These are phyloP conservation scores for Vitis riparia DNA, from an alignment of 164 flowering plant species.

Conservation along the genomic window DNA sequence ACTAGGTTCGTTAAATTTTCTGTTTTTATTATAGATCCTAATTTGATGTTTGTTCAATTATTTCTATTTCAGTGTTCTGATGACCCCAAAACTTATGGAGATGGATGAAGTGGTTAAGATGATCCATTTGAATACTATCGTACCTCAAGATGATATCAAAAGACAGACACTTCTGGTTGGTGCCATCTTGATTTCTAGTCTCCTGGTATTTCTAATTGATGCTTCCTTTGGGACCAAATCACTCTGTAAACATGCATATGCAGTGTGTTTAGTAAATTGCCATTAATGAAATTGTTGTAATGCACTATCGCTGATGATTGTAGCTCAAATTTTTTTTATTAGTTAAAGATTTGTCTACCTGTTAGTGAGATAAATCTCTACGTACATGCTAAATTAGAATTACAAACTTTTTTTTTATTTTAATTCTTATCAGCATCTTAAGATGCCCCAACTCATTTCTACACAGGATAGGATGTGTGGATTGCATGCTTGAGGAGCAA, in stretches of 20 bases:
- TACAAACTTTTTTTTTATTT: no score
- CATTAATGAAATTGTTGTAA: no score
- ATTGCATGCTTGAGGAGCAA: no score
- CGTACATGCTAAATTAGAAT: background rate
- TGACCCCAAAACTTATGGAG: slow-evolving; percentile 84
- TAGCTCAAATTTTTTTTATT: no score
- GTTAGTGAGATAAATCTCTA: background rate
- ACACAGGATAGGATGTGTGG: no score
- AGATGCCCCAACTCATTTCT: no score
- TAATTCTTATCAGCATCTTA: no score
- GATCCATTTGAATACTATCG: slow-evolving; percentile 51
- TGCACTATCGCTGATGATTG: no score
- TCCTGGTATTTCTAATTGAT: slow-evolving; percentile 6
- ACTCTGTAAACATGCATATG: background rate
- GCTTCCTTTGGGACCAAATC: background rate
- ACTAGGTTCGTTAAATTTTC: background rate
- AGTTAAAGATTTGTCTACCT: background rate
- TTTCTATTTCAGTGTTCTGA: slow-evolving; percentile 52
- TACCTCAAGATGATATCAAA: slow-evolving; percentile 23
- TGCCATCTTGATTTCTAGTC: slow-evolving; percentile 19
- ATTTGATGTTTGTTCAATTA: slow-evolving; percentile 13
- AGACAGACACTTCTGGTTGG: slow-evolving; percentile 81
- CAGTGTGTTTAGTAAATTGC: no score
- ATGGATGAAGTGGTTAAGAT: slow-evolving; percentile 85
- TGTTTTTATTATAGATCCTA: slow-evolving; percentile 3